Base-by-base conservation (phyloP, 2,329 filamentous ascomycete genomes). In the Beauveria pseudobassiana region DNA sequence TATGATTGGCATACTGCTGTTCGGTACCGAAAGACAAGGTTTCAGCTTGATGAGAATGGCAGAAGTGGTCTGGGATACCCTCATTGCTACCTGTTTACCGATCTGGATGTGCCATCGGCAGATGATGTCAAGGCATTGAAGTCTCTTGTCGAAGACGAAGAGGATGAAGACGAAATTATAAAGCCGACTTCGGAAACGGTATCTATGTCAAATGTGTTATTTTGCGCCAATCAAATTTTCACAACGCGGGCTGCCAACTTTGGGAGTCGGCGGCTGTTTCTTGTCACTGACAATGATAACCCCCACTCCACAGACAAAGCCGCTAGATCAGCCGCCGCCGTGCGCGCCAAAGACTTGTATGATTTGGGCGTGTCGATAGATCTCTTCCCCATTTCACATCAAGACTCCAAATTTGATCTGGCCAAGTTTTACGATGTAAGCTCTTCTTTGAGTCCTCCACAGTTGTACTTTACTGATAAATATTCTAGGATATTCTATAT, bases 141-240 rank as follows among this genome's bases (percentile, higher is more conserved):
- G 67, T 80, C 80, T 24, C 73, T 99, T 60, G 87, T 91, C 0
- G 89, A 96, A 64, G 88, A 93, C 40, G 90, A 88, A 38, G 88
- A 91, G 50, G 86, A 89, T 62, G 82, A 85, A 0, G 80, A 86
- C 3, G 81, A 87, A 9, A 76, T 97, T 4, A 76, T 98, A 42
- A 80, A 82, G 6, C 87, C 93, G 1, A 84, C 90, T 0, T 77
- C 83, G 3, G 86, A 93, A 61, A 78, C 81, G 1, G 87, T 89
- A 0, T 86, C 87, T 40, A 96, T 99, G 87, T 86, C 90, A 10
- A 96, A 93, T 68, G 82, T 99, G 2, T 80, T 99, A 1, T 97
- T 97, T 71, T 96, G 93, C 68, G 93, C 92, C 43, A 98, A 98
- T 67, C 92, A 97, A 70, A 90, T 98, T 57, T 97, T 99, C 72